Evolutionary conservation across 2,329 filamentous ascomycete genomes (phyloP).

Genomic region (Corinectria fuckeliana): DNA sequence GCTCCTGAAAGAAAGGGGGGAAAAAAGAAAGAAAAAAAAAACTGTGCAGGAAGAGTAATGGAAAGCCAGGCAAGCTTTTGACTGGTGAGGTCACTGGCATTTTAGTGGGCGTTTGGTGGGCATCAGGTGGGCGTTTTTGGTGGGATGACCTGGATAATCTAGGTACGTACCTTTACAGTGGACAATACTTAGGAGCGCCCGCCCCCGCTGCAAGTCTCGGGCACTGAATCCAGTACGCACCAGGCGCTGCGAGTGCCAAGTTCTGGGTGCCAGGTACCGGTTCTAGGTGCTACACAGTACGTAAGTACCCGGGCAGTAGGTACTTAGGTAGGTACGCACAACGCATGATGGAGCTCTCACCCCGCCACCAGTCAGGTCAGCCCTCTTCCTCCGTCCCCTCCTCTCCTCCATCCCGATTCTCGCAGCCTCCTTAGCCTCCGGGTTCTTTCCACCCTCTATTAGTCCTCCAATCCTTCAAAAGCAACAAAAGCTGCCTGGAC

Average conservation of each 20-base stretch:
- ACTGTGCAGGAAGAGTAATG: no score
- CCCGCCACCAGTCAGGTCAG: no score
- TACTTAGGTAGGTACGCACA: no score
- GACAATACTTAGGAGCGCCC: no score
- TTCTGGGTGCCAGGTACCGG: conserved; percentile 5
- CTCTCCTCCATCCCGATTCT: no score
- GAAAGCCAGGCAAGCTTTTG: no score
- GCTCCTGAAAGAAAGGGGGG: no score
- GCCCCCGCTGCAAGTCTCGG: no score
- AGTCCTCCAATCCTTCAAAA: background rate
- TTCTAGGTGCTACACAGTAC: conserved; percentile 15
- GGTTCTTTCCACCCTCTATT: background rate
- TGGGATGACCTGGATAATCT: background rate
- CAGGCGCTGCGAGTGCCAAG: conserved; percentile 14
- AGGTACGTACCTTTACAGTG: no score
- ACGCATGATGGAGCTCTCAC: background rate
- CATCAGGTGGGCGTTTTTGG: background rate
- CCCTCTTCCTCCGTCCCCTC: background rate
- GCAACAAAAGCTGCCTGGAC: background rate
- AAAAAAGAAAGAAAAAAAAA: no score
- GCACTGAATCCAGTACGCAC: no score
- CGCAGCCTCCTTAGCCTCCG: background rate
- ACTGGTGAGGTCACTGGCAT: background rate
- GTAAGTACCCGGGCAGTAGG: no score
- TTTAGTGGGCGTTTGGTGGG: background rate